Evolutionary conservation across 2,329 filamentous ascomycete species (phyloP).

Genomic region (Aspergillus viridinutans): DNA sequence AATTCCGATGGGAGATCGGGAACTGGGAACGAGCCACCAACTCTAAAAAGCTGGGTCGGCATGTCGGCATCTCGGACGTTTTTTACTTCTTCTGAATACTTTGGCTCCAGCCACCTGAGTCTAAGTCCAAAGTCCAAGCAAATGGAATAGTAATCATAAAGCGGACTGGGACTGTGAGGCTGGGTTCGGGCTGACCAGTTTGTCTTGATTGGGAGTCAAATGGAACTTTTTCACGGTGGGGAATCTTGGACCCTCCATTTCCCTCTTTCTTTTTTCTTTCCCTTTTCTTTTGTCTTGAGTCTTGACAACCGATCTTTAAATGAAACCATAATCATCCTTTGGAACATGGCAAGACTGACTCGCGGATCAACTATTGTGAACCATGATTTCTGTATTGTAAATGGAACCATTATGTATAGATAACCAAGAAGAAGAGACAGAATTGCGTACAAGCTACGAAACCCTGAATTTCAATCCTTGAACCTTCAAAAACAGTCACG

Average conservation of each 20-base stretch:
- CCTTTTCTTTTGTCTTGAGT: not conserved
- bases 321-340: not conserved
- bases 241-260: not conserved
- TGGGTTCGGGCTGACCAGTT: no score
- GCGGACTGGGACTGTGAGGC: no score
- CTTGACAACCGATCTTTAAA: not conserved
- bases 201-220: no score
- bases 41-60: conserved; percentile 1
- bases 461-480: not conserved
- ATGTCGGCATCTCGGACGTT: conserved; percentile 19
- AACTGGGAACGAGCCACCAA: not conserved
- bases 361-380: not conserved
- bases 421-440: no score
- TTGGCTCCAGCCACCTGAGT: no score
- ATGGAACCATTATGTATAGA: no score
- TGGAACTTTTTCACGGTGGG: conserved; percentile 1
- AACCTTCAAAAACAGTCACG: not conserved
- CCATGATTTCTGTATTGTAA: no score
- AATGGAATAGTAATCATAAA: no score
- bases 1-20: not conserved
- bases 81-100: not conserved
- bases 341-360: not conserved
- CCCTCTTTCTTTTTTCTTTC: not conserved
- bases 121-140: no score
- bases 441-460: no score